A percentile compares a stretch with the other conserved stretches of the same genome.
These are phyloP conservation scores for Talaromyces sp. DNA, from an alignment of 2,329 filamentous ascomycete genomes.

Conservation along the genomic window DNA sequence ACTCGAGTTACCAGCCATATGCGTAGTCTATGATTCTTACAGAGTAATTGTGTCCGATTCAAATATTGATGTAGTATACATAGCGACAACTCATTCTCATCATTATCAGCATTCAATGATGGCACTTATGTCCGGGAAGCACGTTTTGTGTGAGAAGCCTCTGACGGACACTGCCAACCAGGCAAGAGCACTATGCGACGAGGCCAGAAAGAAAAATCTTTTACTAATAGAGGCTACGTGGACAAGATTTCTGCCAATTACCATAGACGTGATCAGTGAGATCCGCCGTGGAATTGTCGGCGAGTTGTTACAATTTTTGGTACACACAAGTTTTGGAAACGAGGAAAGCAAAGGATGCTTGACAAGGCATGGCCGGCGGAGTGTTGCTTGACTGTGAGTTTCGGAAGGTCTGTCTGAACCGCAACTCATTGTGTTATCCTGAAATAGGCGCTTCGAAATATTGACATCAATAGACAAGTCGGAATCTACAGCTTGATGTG, in stretches of 20 bases:
- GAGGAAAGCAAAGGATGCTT: constrained; percentile 70
- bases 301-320: constrained; percentile 54
- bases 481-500: constrained; percentile 86
- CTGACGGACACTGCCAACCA: constrained; percentile 81
- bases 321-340: constrained; percentile 61
- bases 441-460: not conserved
- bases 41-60: constrained; percentile 73
- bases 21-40: constrained; percentile 75
- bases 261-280: constrained; percentile 58
- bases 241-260: constrained; percentile 84
- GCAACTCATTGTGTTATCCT: not conserved
- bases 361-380: constrained; percentile 81
- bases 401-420: too few species aligned
- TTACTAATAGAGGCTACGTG: constrained; percentile 80
- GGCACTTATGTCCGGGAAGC: constrained; percentile 76
- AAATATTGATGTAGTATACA: constrained; percentile 79
- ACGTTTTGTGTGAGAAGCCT: constrained; percentile 86
- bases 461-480: constrained; percentile 37
- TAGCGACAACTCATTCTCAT: constrained; percentile 86
- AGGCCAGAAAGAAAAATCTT: constrained; percentile 67
- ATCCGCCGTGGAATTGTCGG: constrained; percentile 61
- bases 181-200: constrained; percentile 66
- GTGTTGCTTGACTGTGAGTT: constrained; percentile 66
- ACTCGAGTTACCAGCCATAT: constrained; percentile 64
- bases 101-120: constrained; percentile 89